Evolutionary conservation across 495 filamentous ascomycete species (phyloP).

Genomic region (Talaromyces borbonicus): DNA sequence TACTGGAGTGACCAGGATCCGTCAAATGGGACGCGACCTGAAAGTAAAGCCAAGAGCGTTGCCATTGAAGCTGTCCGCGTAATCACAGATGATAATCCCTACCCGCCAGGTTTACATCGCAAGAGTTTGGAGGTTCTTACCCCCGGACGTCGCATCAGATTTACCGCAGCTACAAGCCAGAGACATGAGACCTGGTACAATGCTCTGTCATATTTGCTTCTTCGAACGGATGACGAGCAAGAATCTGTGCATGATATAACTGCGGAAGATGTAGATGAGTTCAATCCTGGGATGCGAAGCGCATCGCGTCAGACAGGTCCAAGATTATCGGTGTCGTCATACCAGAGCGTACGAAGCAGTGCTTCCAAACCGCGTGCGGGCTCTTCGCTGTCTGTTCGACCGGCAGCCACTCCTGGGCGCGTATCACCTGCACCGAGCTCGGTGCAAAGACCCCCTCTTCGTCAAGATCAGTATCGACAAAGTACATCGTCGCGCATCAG

Average conservation of each 20-base stretch:
- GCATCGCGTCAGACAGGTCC: constrained; percentile 43
- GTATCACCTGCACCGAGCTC: constrained; percentile 37
- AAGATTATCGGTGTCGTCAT: constrained; percentile 68
- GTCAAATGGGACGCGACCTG: constrained; percentile 58
- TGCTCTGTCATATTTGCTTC: constrained; percentile 82
- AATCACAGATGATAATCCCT: constrained; percentile 91
- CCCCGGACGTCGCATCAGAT: constrained; percentile 77
- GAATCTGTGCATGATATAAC: constrained; percentile 52
- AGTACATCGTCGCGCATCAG: constrained; percentile 35
- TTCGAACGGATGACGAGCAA: constrained; percentile 55
- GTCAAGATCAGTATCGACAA: constrained; percentile 26
- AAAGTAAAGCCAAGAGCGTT: constrained; percentile 88
- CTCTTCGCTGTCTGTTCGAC: constrained; percentile 38
- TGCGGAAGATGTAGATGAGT: constrained; percentile 76
- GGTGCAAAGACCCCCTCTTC: constrained; percentile 28
- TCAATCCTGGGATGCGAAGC: constrained; percentile 63
- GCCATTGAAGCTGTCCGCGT: constrained; percentile 88
- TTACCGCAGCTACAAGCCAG: constrained; percentile 88
- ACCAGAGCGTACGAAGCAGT: constrained; percentile 62
- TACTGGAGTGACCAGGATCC: constrained; percentile 97
- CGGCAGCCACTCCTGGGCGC: constrained; percentile 30
- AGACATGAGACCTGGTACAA: constrained; percentile 99
- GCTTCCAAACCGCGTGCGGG: constrained; percentile 39
- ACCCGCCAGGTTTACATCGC: constrained; percentile 86
- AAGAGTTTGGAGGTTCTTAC: constrained; percentile 88